Evolutionary conservation across 73 alveolate genomes (phyloP).

Genomic region (Tetrahymena thermophila): DNA sequence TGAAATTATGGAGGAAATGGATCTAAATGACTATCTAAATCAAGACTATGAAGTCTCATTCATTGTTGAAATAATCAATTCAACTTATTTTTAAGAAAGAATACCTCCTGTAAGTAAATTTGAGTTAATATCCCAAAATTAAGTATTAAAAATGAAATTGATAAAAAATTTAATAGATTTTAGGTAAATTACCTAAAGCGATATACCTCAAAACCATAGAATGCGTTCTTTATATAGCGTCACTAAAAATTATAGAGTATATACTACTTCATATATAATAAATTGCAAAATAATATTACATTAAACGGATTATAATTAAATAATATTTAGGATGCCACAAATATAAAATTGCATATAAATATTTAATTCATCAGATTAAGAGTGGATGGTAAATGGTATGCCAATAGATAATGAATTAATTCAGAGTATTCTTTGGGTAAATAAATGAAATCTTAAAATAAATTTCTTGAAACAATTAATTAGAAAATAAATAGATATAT

Average conservation of each 20-base stretch:
- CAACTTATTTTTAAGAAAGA: not conserved
- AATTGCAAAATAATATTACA: not conserved
- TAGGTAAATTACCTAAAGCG: not conserved
- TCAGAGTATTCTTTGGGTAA: not conserved
- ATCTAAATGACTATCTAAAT: not conserved
- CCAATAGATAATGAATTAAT: not conserved
- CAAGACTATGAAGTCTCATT: not conserved
- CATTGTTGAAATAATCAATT: not conserved
- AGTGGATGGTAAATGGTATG: not conserved
- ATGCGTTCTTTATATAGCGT: not conserved
- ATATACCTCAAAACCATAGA: not conserved
- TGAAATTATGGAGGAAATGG: not conserved
- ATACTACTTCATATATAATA: not conserved
- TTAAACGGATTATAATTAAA: not conserved
- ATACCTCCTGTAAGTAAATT: not conserved
- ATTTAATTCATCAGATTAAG: not conserved
- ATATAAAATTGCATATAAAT: not conserved
- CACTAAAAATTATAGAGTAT: not conserved
- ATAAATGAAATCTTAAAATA: not conserved
- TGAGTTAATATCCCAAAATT: not conserved
- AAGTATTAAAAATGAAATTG: too few species aligned
- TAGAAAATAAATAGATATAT: not conserved
- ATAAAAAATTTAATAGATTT: not conserved
- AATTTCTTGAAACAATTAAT: not conserved
- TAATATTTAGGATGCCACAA: not conserved